These are phyloP conservation scores for Collybiopsis confluens DNA, from an alignment of 768 basidiomycete genomes.

Conservation along the genomic window DNA sequence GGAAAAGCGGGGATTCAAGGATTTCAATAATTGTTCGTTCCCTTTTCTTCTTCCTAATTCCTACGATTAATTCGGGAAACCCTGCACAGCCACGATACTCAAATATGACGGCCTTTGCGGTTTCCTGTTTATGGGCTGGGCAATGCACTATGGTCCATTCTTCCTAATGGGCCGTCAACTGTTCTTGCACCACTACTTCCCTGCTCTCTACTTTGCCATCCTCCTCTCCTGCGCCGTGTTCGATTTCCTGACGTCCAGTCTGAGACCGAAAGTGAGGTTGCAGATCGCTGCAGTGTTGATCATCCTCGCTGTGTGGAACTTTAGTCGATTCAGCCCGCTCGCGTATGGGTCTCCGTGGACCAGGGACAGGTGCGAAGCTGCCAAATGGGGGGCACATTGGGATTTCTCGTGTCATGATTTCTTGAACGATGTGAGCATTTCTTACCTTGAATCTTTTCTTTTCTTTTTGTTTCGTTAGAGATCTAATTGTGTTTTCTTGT, in stretches of 20 bases:
- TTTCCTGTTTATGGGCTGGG: slow-evolving; percentile 91
- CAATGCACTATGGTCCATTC: slow-evolving; percentile 93
- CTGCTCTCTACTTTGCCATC: slow-evolving; percentile 91
- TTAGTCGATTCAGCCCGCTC: slow-evolving; percentile 73
- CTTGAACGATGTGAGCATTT: slow-evolving; percentile 59
- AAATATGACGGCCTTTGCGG: slow-evolving; percentile 90
- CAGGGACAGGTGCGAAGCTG: slow-evolving; percentile 63
- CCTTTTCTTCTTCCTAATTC: neutral
- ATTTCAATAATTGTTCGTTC: slow-evolving; percentile 85
- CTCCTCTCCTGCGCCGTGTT: slow-evolving; percentile 74
- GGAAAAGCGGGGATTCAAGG: slow-evolving; percentile 84
- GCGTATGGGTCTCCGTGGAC: slow-evolving; percentile 89
- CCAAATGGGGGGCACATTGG: slow-evolving; percentile 91
- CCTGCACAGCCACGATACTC: slow-evolving; percentile 67
- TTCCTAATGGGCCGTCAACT: slow-evolving; percentile 96
- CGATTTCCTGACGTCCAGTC: slow-evolving; percentile 76
- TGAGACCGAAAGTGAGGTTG: slow-evolving; percentile 72
- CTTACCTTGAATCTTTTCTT: slow-evolving; percentile 11
- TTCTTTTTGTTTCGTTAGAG: neutral
- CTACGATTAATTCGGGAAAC: neutral
- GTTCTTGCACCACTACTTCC: slow-evolving; percentile 98
- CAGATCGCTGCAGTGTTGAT: slow-evolving; percentile 77
- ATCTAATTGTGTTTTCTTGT: slow-evolving; percentile 4
- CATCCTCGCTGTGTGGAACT: slow-evolving; percentile 75
- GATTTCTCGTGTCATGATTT: slow-evolving; percentile 91